Evolutionary conservation across 345 rosid species (phyloP), one percentile per base, ranked within the genome.

Genomic region (Atalantia buxifolia): DNA sequence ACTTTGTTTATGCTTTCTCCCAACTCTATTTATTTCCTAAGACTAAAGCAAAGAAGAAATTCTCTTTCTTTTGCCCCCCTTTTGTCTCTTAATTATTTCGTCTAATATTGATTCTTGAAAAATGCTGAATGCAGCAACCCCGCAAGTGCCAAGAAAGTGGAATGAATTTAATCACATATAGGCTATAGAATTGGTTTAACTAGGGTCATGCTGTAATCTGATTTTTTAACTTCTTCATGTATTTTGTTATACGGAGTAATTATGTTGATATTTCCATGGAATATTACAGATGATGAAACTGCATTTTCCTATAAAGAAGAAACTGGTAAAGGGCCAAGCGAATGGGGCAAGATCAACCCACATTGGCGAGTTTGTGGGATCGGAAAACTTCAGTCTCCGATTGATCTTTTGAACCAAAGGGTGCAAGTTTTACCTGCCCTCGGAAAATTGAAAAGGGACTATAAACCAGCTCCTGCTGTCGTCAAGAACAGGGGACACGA

Each of bases 301-400:
- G 63, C 78, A 25, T 92, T 85, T 67, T 59, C 83, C 19, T 93
- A 91, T 28, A 5, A 30, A 31, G 76, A 83, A 77, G 85, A 76
- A 10, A 78, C 70, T 2, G 87, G 78, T 0, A 89, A 72, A 16
- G 94, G 95, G 28, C 95, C 95, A 42, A 18, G 42, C 5, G 62
- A 64, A 25, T 91, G 97, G 97, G 85, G 91, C 8, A 38, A 81
- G 22, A 14, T 91, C 0, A 57, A 87, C 19, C 90, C 88, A 1
- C 31, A 84, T 1, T 94, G 98, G 97, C 21, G 59, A 81, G 56
- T 31, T 55, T 94, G 98, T 60, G 81, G 61, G 27, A 66, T 38
- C 1, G 97, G 98, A 68, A 86, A 77, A 28, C 56, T 75, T 38
- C 98, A 94, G 74, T 94, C 98, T 62, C 96, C 96, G 0, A 86